A percentile compares a stretch with the other conserved stretches of the same genome.
Conservation (phyloP, 75 land plant genomes). For the Azolla pinnata region DNA sequence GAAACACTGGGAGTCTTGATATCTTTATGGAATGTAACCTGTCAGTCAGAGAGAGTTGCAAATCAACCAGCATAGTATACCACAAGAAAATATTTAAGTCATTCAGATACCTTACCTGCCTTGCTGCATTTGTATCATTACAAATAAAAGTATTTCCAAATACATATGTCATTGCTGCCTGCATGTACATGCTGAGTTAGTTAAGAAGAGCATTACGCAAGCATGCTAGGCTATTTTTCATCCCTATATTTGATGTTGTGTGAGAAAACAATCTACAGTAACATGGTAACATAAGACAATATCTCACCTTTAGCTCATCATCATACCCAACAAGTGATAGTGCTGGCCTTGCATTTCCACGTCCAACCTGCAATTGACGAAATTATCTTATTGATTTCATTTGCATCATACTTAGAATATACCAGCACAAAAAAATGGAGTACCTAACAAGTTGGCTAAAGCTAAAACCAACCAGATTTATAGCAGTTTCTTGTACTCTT, state of each 20-base stretch:
- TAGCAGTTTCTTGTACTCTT: conserved; percentile 62
- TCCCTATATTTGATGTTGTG: background rate
- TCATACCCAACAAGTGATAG: conserved; percentile 82
- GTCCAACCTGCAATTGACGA: conserved; percentile 59
- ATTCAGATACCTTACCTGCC: conserved; percentile 49
- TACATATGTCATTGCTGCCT: conserved; percentile 94
- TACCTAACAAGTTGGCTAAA: no score
- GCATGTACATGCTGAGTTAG: no score
- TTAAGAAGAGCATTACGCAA: no score
- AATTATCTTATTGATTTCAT: background rate
- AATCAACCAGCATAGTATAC: background rate
- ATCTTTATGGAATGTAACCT: conserved; percentile 91
- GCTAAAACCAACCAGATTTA: conserved; percentile 68
- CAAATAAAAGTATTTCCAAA: conserved; percentile 97
- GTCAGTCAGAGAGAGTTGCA: background rate
- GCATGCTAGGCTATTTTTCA: background rate
- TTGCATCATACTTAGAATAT: no score
- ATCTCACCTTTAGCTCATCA: conserved; percentile 53
- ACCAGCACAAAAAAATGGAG: no score
- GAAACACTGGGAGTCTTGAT: conserved; percentile 73
- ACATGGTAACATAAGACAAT: conserved; percentile 1
- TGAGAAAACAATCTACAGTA: background rate
- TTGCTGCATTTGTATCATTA: conserved; percentile 59
- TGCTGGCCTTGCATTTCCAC: conserved; percentile 76
- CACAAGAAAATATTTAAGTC: background rate